Conservation (phyloP, 768 basidiomycete genomes). For the Clitopilus passeckerianus region DNA sequence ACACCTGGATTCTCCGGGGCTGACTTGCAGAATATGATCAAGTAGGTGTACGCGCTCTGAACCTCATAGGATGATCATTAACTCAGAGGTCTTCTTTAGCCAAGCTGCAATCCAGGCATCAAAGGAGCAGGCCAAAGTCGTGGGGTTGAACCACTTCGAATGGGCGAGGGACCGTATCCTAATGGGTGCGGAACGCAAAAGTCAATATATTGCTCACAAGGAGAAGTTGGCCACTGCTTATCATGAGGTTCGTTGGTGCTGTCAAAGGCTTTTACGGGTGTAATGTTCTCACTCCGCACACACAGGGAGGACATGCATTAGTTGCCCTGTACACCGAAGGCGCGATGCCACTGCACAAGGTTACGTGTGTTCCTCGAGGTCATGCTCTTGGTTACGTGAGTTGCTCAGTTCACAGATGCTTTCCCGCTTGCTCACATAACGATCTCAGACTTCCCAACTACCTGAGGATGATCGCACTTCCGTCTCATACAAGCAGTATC, state of each 20-base stretch:
- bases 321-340: conserved; percentile 92
- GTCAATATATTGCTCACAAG: conserved; percentile 82
- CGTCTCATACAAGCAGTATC: conserved; percentile 66
- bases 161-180: conserved; percentile 99
- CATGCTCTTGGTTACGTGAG: conserved; percentile 85
- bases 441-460: conserved; percentile 61
- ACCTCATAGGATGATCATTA: conserved; percentile 4
- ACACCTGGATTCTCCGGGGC: conserved; percentile 97
- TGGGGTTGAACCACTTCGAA: conserved; percentile 83
- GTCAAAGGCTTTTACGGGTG: conserved; percentile 9
- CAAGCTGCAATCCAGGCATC: conserved; percentile 95
- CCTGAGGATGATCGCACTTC: conserved; percentile 77
- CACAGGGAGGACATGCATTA: conserved; percentile 87
- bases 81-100: conserved; percentile 23
- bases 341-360: conserved; percentile 96
- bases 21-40: conserved; percentile 95
- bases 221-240: conserved; percentile 90
- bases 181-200: conserved; percentile 95
- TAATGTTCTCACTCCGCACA: not conserved
- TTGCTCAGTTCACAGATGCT: conserved; percentile 11
- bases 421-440: conserved; percentile 10
- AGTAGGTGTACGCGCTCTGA: conserved; percentile 43
- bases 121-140: conserved; percentile 70
- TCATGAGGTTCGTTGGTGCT: conserved; percentile 62
- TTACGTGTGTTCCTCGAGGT: conserved; percentile 95